These are phyloP conservation scores for Neonectria punicea DNA, from an alignment of 2,329 filamentous ascomycete genomes.

Conservation along the genomic window DNA sequence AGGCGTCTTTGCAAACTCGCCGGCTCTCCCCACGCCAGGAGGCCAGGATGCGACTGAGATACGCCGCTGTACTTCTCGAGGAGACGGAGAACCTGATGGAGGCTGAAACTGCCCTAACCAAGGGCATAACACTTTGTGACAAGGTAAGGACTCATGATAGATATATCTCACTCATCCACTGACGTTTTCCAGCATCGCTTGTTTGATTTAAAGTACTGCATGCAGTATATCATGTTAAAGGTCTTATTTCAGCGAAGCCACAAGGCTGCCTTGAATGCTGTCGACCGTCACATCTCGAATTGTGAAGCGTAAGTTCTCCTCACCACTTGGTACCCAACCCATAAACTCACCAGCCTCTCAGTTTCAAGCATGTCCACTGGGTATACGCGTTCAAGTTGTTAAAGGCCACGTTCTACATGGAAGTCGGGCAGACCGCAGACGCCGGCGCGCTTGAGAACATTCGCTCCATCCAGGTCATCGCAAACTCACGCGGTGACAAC, in stretches of 20 bases:
- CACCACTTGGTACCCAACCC: background rate
- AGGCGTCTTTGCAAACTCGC: conserved; percentile 71
- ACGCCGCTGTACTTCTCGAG: conserved; percentile 76
- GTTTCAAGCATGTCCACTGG: conserved; percentile 76
- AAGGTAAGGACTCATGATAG: conserved; percentile 56
- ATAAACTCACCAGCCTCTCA: conserved; percentile 43
- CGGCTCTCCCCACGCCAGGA: conserved; percentile 73
- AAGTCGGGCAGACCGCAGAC: conserved; percentile 70
- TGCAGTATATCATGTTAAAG: conserved; percentile 78
- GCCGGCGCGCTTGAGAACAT: conserved; percentile 74
- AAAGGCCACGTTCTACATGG: conserved; percentile 75
- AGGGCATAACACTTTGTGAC: conserved; percentile 76
- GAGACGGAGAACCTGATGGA: conserved; percentile 82
- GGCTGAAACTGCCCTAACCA: conserved; percentile 76
- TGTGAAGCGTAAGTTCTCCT: conserved; percentile 67
- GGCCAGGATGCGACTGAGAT: conserved; percentile 74
- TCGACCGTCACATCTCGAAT: conserved; percentile 76
- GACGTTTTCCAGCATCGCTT: conserved; percentile 50
- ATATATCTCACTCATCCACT: conserved; percentile 34
- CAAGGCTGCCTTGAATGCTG: conserved; percentile 76
- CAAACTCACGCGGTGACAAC: conserved; percentile 68
- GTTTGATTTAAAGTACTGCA: conserved; percentile 77
- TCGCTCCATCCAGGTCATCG: conserved; percentile 68
- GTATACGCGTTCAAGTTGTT: conserved; percentile 81
- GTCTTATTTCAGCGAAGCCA: conserved; percentile 76